Evolutionary conservation across 2,329 filamentous ascomycete genomes (phyloP), one percentile per base, ranked within the genome.

Genomic region (Diaporthe australafricana): DNA sequence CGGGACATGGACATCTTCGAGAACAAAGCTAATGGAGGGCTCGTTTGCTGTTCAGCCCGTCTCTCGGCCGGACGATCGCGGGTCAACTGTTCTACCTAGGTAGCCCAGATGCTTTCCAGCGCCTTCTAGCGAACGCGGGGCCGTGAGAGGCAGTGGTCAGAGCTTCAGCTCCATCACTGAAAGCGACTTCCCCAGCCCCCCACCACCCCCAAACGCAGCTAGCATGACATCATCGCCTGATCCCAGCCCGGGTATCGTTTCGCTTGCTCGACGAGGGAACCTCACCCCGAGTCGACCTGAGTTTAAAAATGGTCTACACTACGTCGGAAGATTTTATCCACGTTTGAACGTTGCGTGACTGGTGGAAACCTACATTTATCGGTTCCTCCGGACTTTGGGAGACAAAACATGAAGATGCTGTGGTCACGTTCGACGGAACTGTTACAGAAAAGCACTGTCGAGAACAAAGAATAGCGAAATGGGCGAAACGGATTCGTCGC

Each of bases 41-140:
- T 57, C 6, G 20, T 20, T 27, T 50, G 42, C 14, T n/a, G 30
- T 14, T 57, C 30, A 68, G 40, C 40, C 38, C 5, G 38, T 68
- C 25, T 55, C 65, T 68, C 35, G 48, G 38, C 35, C 40, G 16
- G 25, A 7, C 7, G 50, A 32, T 68, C 25, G 14, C 2, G 22
- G 40, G 27, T 25, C 22, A 12, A 9, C 56, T 2, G 56, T n/a
- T 45, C 45, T 25, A n/a, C n/a, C n/a, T n/a, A n/a, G n/a, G n/a
- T n/a, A 45, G 45, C 35, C n/a, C 2, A 48, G 42, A 52, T 38
- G 16, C 67, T 42, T 69, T 69, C 67, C 53, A 60, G 67, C 45
- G 56, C 32, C 27, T 69, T 69, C 67, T 50, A 69, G 25, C 20
- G 25, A 35, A 2, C 42, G 40, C 60, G 60, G 60, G 60, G 60